Percentiles rank a stretch among this genome's conserved stretches.
Conservation (phyloP, 2,329 filamentous ascomycete species). For the Metarhizium brunneum region DNA sequence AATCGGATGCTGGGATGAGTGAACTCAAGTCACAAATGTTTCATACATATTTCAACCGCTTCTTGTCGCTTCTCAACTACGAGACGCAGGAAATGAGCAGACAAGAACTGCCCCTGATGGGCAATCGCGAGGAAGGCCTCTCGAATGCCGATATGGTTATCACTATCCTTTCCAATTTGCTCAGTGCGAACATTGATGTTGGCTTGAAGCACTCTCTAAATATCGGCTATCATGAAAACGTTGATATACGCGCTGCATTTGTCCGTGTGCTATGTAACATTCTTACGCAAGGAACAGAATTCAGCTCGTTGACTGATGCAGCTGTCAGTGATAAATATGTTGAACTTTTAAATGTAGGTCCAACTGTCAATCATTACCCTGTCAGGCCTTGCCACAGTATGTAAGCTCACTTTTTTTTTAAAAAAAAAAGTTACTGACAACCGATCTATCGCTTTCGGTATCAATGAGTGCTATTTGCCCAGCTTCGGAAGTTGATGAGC, state of each 20-base stretch:
- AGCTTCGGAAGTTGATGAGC: slow-evolving; percentile 58
- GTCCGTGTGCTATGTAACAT: slow-evolving; percentile 64
- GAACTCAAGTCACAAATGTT: slow-evolving; percentile 65
- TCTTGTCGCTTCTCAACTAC: slow-evolving; percentile 55
- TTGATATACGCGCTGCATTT: slow-evolving; percentile 61
- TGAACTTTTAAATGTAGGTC: slow-evolving; percentile 44
- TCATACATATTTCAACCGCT: slow-evolving; percentile 61
- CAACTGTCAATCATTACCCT: background rate
- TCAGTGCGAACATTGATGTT: slow-evolving; percentile 64
- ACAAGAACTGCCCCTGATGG: slow-evolving; percentile 19
- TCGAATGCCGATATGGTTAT: slow-evolving; percentile 56
- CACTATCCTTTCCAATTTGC: slow-evolving; percentile 56
- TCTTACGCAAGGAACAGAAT: slow-evolving; percentile 61
- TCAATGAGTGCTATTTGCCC: slow-evolving; percentile 59
- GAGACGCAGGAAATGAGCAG: slow-evolving; percentile 35
- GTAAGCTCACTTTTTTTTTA: background rate
- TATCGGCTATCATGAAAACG: slow-evolving; percentile 62
- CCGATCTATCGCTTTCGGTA: slow-evolving; percentile 51
- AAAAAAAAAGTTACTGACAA: slow-evolving; percentile 45
- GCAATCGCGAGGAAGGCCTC: slow-evolving; percentile 41
- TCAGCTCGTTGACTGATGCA: slow-evolving; percentile 57
- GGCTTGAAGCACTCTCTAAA: slow-evolving; percentile 60
- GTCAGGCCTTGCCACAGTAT: background rate
- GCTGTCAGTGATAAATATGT: slow-evolving; percentile 62
- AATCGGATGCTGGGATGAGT: slow-evolving; percentile 56